Evolutionary conservation across 139 green algal species (phyloP), one percentile per base, ranked within the genome.

Genomic region (Deuterostichococcus epilithicus): DNA sequence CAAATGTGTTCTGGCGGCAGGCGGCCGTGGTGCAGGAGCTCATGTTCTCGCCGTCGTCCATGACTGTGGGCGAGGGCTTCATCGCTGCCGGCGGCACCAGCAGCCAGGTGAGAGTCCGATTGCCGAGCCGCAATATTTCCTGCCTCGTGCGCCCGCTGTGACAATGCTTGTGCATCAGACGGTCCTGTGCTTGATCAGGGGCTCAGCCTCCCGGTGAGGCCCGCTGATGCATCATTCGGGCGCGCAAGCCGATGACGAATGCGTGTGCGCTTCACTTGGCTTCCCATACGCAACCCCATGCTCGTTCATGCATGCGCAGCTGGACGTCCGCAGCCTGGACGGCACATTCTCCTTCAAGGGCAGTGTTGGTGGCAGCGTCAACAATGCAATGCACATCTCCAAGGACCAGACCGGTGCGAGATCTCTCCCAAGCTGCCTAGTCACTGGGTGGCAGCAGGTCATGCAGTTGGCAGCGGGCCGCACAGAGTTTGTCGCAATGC

Each of bases 1-100:
- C 18, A 30, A 28, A 30, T 28, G 52, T 63, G 52, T n/a, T 28
- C 28, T 5, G 4, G 3, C 18, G 68, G 33, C 75, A 81, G 66
- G 73, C 65, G 8, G 84, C 66, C 4, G 35, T 85, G 18, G 82
- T 88, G 23, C 81, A 88, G 39, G 78, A 84, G 13, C 82, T 95
- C 42, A 44, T 66, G 8, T 95, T 92, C 70, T 63, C 84, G 72
- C 86, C 91, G 39, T 93, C 89, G 42, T 86, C 73, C 85, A 92
- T 95, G 87, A 90, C 90, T 0, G 86, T 91, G n/a, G 80, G 74
- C 2, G 37, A 87, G 32, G 91, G 88, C 22, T 92, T 81, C 65
- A 75, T 95, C 5, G 91, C 81, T 45, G 85, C 88, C 28, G 89
- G 89, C 18, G 89, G 89, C 1, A 76, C 82, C 52, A 82, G 84